Percentiles rank a stretch among this genome's conserved stretches.
These are phyloP conservation scores for Colletotrichum tanaceti DNA, from an alignment of 2,329 filamentous ascomycete species.

Conservation along the genomic window DNA sequence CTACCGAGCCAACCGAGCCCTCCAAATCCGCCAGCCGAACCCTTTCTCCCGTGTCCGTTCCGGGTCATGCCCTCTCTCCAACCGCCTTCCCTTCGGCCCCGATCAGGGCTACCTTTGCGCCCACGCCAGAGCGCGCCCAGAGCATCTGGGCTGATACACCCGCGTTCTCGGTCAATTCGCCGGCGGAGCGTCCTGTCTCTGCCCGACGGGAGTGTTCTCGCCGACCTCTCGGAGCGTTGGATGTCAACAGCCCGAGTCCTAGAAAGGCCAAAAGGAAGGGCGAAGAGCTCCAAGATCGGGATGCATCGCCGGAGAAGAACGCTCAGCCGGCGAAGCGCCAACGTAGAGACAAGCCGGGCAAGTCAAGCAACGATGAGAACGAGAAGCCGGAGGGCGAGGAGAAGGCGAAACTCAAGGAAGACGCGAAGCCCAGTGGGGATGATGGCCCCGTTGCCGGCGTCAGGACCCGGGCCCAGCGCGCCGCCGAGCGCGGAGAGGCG, in stretches of 20 bases:
- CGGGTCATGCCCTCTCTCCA: neutral
- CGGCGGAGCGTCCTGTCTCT: constrained; percentile 9
- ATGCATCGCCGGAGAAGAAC: constrained; percentile 35
- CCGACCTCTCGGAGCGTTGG: constrained; percentile 50
- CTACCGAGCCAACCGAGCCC: constrained; percentile 44
- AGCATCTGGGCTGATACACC: constrained; percentile 20
- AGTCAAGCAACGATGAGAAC: neutral
- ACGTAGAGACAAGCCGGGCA: constrained; percentile 44
- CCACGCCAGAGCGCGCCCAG: constrained; percentile 28
- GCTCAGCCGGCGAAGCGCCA: constrained; percentile 34
- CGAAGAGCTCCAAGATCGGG: constrained; percentile 42
- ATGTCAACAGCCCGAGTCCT: constrained; percentile 54
- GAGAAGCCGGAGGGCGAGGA: constrained; percentile 21
- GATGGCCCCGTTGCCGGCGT: constrained; percentile 10
- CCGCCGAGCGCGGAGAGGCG: constrained; percentile 32
- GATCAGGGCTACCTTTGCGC: constrained; percentile 3
- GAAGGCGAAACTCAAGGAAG: neutral
- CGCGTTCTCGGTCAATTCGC: constrained; percentile 14
- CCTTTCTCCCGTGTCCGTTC: neutral
- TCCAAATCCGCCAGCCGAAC: neutral
- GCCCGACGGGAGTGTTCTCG: constrained; percentile 17
- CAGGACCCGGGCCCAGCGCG: constrained; percentile 37
- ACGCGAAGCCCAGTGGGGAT: neutral
- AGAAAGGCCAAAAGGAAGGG: constrained; percentile 52
- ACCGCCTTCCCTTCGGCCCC: constrained; percentile 11